Conservation (phyloP, 2,329 filamentous ascomycete species). For the Ambrosiella beaveri region DNA sequence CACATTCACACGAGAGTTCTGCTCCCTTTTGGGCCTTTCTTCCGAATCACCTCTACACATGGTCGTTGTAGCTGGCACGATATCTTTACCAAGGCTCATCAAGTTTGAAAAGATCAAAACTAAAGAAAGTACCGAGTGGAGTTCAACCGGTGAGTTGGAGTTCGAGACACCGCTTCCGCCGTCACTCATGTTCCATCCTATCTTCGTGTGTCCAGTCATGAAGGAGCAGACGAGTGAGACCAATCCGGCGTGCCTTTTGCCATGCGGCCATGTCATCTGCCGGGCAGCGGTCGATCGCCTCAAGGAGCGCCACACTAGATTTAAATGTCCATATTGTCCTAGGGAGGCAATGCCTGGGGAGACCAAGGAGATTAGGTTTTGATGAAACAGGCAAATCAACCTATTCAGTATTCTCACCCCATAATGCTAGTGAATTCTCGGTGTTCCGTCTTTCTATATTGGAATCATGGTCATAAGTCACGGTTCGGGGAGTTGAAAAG, state of each 20-base stretch:
- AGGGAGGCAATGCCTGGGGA: slow-evolving; percentile 63
- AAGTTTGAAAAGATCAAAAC: slow-evolving; percentile 81
- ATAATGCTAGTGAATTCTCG: too few relatives aligned
- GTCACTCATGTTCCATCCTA: slow-evolving; percentile 68
- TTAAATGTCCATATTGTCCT: slow-evolving; percentile 96
- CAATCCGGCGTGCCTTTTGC: slow-evolving; percentile 94
- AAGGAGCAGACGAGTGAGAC: slow-evolving; percentile 88
- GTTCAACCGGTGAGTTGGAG: slow-evolving; percentile 73
- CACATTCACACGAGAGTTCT: slow-evolving; percentile 91
- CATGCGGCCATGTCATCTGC: slow-evolving; percentile 87
- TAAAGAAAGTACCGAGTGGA: slow-evolving; percentile 78
- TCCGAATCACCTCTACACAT: slow-evolving; percentile 88
- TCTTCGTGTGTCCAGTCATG: slow-evolving; percentile 93
- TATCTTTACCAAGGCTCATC: slow-evolving; percentile 73
- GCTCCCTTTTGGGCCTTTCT: slow-evolving; percentile 72
- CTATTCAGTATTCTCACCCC: background rate
- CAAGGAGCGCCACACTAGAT: slow-evolving; percentile 52
- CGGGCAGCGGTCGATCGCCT: slow-evolving; percentile 66
- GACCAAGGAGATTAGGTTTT: slow-evolving; percentile 55
- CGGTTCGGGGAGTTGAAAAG: background rate
- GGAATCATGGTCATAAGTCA: too few relatives aligned
- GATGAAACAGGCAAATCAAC: background rate
- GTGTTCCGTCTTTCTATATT: too few relatives aligned
- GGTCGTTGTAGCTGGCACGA: slow-evolving; percentile 77
- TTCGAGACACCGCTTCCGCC: slow-evolving; percentile 48